phyloP scores from a whole-genome alignment of 192 early-diverging fungal species.

The Paraglomus brasilianum region DNA sequence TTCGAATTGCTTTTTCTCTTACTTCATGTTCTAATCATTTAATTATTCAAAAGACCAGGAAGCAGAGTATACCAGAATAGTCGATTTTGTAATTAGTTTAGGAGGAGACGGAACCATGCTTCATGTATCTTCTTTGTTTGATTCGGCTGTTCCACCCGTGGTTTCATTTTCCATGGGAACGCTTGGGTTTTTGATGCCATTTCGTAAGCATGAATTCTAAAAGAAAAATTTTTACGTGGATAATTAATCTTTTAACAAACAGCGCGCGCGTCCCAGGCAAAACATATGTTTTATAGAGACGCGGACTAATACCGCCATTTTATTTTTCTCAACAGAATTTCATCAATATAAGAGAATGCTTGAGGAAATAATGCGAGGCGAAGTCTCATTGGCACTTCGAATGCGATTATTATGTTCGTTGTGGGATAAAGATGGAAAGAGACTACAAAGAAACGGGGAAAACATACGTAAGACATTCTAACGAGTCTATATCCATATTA shows the following conservation, averaged over 20 bases:
- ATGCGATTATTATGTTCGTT: slow-evolving; percentile 77
- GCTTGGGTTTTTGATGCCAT: slow-evolving; percentile 87
- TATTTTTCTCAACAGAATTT: slow-evolving; percentile 52
- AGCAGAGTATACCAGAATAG: slow-evolving; percentile 63
- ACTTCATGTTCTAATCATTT: background rate
- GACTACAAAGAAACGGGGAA: slow-evolving; percentile 37
- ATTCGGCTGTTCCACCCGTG: slow-evolving; percentile 75
- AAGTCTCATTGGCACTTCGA: slow-evolving; percentile 67
- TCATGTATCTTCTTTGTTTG: slow-evolving; percentile 81
- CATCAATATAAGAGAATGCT: slow-evolving; percentile 60
- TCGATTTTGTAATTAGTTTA: slow-evolving; percentile 89
- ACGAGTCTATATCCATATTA: background rate
- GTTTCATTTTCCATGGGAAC: slow-evolving; percentile 93
- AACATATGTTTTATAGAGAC: too few species aligned
- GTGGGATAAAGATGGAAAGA: slow-evolving; percentile 50
- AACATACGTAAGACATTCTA: background rate
- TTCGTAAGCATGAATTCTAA: slow-evolving; percentile 53
- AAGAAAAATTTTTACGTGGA: too few species aligned
- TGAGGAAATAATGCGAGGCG: slow-evolving; percentile 59
- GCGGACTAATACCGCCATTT: too few species aligned
- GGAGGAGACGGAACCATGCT: slow-evolving; percentile 93
- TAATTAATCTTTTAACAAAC: background rate
- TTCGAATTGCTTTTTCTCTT: background rate
- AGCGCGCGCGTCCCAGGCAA: background rate
- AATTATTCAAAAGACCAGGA: slow-evolving; percentile 32